phyloP scores from a whole-genome alignment of 495 filamentous ascomycete species.

The Aspergillus saccharolyticus region DNA sequence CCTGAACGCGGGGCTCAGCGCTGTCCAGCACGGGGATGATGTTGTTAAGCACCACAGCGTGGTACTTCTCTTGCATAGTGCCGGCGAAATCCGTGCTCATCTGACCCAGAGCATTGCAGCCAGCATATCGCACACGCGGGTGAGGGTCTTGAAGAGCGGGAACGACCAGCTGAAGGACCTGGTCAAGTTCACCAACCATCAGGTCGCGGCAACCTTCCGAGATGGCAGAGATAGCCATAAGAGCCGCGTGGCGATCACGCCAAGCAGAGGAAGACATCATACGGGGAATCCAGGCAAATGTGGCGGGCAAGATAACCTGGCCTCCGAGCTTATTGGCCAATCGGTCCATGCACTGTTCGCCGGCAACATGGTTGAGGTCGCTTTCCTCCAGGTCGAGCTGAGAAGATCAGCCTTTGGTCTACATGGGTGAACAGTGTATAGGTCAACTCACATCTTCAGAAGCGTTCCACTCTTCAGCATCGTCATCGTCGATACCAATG shows the following conservation, averaged over 20 bases:
- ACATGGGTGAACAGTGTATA: neutral
- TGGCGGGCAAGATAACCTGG: constrained; percentile 77
- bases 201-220: constrained; percentile 95
- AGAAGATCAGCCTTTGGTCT: constrained; percentile 12
- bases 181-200: constrained; percentile 90
- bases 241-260: constrained; percentile 92
- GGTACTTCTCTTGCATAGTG: constrained; percentile 96
- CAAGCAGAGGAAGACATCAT: constrained; percentile 96
- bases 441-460: constrained; percentile 74
- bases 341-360: constrained; percentile 98
- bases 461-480: constrained; percentile 88
- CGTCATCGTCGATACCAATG: constrained; percentile 89
- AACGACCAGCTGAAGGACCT: constrained; percentile 88
- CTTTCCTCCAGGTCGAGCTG: constrained; percentile 92
- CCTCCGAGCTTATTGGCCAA: constrained; percentile 97
- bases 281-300: constrained; percentile 91
- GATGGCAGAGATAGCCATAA: constrained; percentile 99
- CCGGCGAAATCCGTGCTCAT: constrained; percentile 99
- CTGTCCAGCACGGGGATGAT: constrained; percentile 92
- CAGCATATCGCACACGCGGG: constrained; percentile 93
- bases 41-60: constrained; percentile 73
- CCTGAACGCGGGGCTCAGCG: constrained; percentile 88
- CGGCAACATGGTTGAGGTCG: constrained; percentile 95
- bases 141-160: constrained; percentile 89
- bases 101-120: constrained; percentile 97